Evolutionary conservation across 768 basidiomycete species (phyloP), one percentile per base, ranked within the genome.

Genomic region (Panellus pusillus): DNA sequence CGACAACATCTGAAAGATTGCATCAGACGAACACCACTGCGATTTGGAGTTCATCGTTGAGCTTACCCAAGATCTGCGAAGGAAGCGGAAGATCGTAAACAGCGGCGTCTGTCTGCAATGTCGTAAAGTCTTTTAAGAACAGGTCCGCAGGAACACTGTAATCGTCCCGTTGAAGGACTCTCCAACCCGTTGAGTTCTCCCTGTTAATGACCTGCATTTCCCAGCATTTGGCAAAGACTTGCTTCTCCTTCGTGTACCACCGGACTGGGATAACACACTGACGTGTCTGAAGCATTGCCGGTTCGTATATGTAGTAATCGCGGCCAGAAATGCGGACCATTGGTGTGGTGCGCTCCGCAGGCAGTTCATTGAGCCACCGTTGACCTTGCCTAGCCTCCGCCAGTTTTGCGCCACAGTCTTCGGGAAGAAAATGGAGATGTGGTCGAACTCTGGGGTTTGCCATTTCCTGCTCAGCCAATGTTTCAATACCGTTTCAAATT

Each of bases 391-490:
- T 54, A 24, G 66, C 61, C 46, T 73, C 64, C 0, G 40, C 19
- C 0, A 68, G 32, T 2, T 47, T 17, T 1, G 15, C 18, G 0
- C 68, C 66, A 19, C 47, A 49, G 54, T 74, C 73, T 57, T 74
- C 70, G 9, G 73, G 72, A 47, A 70, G 70, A 47, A 70, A 67
- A 2, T 44, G 38, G 0, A 76, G 56, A 39, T 71, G 61, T 0
- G 57, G 54, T 0, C 68, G 63, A 11, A 76, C 67, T n/a, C 38
- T 19, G 0, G 72, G 72, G 49, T 76, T 76, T 3, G 68, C 59
- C 63, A 73, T 70, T 63, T 74, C 74, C 72, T 74, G 39, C n/a
- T n/a, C n/a, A n/a, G n/a, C n/a, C n/a, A n/a, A n/a, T n/a, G n/a
- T n/a, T n/a, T n/a, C n/a, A n/a, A n/a, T n/a, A n/a, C n/a, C n/a